Evolutionary conservation across 1,284 basidiomycete genomes (phyloP), one percentile per base, ranked within the genome.

Genomic region (Malassezia dermatis): DNA sequence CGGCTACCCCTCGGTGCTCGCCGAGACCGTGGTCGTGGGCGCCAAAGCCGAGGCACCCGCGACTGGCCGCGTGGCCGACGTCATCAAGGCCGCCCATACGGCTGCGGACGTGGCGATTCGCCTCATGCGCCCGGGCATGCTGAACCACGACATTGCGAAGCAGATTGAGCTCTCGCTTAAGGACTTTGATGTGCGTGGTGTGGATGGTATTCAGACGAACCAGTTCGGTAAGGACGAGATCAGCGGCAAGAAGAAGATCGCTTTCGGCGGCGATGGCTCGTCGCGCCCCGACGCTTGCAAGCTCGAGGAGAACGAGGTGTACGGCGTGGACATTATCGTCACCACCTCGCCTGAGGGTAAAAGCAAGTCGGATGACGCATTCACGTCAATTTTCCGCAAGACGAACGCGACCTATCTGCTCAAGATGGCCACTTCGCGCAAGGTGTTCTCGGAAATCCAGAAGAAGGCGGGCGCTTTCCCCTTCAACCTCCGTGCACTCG

Each of bases 381-480:
- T 87, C 73, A 94, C 90, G 48, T 88, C 88, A 35, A 85, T 98
- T 74, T 95, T 88, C 81, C 89, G 94, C 77, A 84, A 88, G 64
- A 87, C 88, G 73, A 83, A 66, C 83, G 59, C 65, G 41, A 93
- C 88, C 48, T 98, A 96, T 79, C 87, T 91, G 75, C 82, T 96
- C 71, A 98, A 96, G 81, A 86, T 94, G 84, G 94, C 93, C 80
- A 93, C 88, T 52, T 91, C 90, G 49, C 85, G 93, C 65, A 83
- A 86, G 30, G 86, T 94, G 44, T 95, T 94, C 78, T 86, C 86
- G 48, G 93, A 96, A 78, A 88, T 96, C 69, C 87, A 93, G 78
- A 93, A 91, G 81, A 96, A 95, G 77, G 88, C 93, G 31, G 93
- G 91, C 26, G 82, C 88, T 7, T 98, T 98, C 84, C 93, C 93